phyloP scores from a whole-genome alignment of 2,329 filamentous ascomycete species.

The Pseudocercospora pini-densiflorae region DNA sequence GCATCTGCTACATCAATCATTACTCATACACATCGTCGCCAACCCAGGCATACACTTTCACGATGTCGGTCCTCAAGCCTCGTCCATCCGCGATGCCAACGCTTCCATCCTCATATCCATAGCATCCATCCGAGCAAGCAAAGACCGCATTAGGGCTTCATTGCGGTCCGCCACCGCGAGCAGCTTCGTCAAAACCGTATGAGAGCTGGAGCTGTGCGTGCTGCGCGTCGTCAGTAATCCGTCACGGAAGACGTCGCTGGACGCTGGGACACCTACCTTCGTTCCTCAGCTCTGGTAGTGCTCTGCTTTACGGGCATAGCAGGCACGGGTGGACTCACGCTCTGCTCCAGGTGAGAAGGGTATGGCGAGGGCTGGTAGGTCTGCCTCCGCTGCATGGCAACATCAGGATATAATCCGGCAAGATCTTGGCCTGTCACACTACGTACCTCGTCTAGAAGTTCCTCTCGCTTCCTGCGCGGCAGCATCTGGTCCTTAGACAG shows the following conservation, averaged over 20 bases:
- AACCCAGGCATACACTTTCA: too few relatives aligned
- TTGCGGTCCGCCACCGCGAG: constrained; percentile 16
- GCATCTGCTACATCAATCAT: neutral
- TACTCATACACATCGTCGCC: neutral
- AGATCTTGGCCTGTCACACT: neutral
- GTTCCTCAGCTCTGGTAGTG: neutral
- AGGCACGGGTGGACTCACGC: neutral
- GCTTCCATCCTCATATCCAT: constrained; percentile 13
- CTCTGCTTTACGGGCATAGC: neutral
- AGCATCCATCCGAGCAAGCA: constrained; percentile 20
- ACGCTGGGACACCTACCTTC: neutral
- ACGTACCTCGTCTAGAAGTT: constrained; percentile 8
- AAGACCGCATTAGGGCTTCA: constrained; percentile 17
- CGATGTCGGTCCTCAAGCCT: neutral
- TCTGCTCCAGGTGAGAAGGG: neutral
- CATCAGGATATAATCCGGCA: neutral
- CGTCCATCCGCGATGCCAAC: neutral
- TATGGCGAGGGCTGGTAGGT: neutral
- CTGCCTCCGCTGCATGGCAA: neutral
- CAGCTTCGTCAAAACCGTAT: constrained; percentile 10
- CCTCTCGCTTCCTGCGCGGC: constrained; percentile 5
- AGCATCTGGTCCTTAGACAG: neutral
- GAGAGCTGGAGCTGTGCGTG: neutral
- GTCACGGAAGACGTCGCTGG: neutral
- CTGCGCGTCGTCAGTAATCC: neutral